A percentile compares a stretch with the other conserved stretches of the same genome.
Conservation (phyloP, 495 filamentous ascomycete species). For the Terfezia claveryi region DNA sequence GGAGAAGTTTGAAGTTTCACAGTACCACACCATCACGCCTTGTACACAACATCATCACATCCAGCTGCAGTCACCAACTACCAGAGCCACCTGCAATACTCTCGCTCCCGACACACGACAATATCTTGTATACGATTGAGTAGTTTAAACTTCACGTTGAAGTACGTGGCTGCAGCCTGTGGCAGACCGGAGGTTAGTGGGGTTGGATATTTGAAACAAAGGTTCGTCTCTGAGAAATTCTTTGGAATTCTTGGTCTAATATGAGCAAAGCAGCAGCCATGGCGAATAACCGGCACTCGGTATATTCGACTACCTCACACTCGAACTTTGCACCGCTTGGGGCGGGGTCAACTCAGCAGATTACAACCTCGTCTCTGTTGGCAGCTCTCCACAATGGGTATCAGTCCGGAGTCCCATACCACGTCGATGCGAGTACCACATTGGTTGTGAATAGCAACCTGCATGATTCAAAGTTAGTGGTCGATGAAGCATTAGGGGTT, state of each 20-base stretch:
- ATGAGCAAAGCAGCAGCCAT: conserved; percentile 24
- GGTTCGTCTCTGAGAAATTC: not conserved
- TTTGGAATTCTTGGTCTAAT: not conserved
- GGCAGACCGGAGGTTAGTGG: too few species aligned
- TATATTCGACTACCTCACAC: conserved; percentile 58
- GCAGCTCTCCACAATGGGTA: conserved; percentile 83
- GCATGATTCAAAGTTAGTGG: conserved; percentile 23
- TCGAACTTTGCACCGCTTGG: conserved; percentile 27
- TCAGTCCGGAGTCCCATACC: conserved; percentile 55
- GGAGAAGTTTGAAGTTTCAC: not conserved
- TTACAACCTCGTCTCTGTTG: conserved; percentile 79
- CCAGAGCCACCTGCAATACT: too few species aligned
- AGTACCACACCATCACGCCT: too few species aligned
- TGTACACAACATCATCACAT: too few species aligned
- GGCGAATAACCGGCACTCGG: conserved; percentile 59
- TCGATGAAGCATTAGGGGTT: conserved; percentile 56
- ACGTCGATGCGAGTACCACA: conserved; percentile 75
- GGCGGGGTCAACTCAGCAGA: conserved; percentile 25
- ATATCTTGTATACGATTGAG: too few species aligned
- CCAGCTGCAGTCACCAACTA: too few species aligned
- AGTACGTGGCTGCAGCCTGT: too few species aligned
- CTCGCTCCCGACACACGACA: too few species aligned
- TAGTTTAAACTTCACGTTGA: too few species aligned
- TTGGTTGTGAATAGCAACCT: conserved; percentile 58
- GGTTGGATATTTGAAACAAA: not conserved